Base-by-base conservation (phyloP, 2,329 filamentous ascomycete genomes). In the Akanthomyces dipterigenus region DNA sequence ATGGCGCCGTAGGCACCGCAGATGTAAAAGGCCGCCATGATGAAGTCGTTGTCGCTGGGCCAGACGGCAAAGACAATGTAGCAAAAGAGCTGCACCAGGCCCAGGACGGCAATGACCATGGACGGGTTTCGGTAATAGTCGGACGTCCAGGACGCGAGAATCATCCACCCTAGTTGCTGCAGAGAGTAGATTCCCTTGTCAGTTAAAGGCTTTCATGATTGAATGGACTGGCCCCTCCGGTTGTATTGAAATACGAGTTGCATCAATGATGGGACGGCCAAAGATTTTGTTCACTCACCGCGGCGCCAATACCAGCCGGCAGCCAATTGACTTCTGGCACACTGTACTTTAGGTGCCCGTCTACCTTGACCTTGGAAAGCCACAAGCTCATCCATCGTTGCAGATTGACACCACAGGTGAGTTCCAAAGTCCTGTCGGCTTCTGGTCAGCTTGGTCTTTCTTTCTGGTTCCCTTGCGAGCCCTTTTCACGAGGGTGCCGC, bases 381-480 rank as follows among this genome's bases (percentile, higher is more conserved):
- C 55, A 62, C 11, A 62, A 26, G 8, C 46, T 55, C 45, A 62
- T 58, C 60, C 60, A 62, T 26, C 60, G 54, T 22, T 40, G 43
- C 12, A 57, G 31, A 22, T 53, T 58, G 54, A 51, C 34, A 42
- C 54, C 60, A 31, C 54, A 58, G 9, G 54, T 62, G 11, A 62
- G 28, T 18, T 62, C 60, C n/a, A 59, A 24, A 5, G 43, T 26
- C 18, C 43, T 46, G 12, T 3, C 12, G 20, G 14, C 14, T 9
- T 16, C 22, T 26, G 22, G 6, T 46, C 26, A 46, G 43, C 22
- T 16, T 38, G 3, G 6, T 38, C 1, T 14, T 16, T 38, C 1
- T 12, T 12, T 36, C 36, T 38, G 3, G 14, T 16, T 16, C 12
- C 16, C 12, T 16, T 38, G 36, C 4, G 14, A 38, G 36, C 12